Conservation (phyloP, 306 rosid genomes). For the Sophora flavescens region DNA sequence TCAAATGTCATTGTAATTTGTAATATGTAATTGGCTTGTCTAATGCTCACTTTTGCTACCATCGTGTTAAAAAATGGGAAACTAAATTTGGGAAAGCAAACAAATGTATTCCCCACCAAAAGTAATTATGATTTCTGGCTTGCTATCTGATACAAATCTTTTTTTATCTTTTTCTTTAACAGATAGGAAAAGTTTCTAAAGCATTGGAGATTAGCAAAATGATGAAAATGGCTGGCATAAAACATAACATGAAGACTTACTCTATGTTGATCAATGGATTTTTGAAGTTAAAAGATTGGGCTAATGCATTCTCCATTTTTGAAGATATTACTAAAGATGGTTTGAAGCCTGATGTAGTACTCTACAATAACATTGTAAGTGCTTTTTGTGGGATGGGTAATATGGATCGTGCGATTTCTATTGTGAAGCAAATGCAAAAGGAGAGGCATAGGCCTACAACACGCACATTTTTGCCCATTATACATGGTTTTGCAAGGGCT, state of each 20-base stretch:
- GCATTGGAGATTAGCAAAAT: constrained; percentile 82
- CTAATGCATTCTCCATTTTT: constrained; percentile 86
- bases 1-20: background rate
- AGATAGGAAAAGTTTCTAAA: constrained; percentile 91
- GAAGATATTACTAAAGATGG: constrained; percentile 85
- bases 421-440: constrained; percentile 88
- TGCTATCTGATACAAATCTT: background rate
- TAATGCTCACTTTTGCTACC: background rate
- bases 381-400: constrained; percentile 98
- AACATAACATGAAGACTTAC: constrained; percentile 95
- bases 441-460: constrained; percentile 85
- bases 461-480: constrained; percentile 91
- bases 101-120: background rate
- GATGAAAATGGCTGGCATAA: constrained; percentile 78
- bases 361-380: constrained; percentile 81
- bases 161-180: constrained; percentile 50
- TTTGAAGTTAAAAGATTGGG: constrained; percentile 93
- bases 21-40: background rate
- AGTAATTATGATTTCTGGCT: constrained; percentile 7
- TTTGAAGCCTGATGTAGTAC: constrained; percentile 86
- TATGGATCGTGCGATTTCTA: constrained; percentile 84
- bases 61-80: background rate
- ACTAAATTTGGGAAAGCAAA: constrained; percentile 15
- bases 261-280: constrained; percentile 96
- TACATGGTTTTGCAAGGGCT: constrained; percentile 88